Conservation (phyloP, 75 land plant species). For the Isoetes taiwanensis region DNA sequence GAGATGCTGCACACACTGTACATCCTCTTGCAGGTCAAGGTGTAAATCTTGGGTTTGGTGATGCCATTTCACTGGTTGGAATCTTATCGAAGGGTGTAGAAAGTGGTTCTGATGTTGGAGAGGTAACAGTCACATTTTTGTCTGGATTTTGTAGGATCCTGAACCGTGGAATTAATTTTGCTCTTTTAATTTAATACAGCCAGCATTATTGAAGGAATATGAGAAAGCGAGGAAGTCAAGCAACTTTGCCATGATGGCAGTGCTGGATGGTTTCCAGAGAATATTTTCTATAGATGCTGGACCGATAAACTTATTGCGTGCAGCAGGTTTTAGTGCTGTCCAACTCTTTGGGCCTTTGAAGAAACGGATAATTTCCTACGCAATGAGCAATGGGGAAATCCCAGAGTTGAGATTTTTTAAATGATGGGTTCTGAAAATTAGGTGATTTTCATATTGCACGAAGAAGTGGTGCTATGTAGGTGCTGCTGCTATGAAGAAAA, state of each 20-base stretch:
- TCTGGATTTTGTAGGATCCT: background rate
- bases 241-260: conserved; percentile 79
- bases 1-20: conserved; percentile 97
- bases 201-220: conserved; percentile 54
- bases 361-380: conserved; percentile 64
- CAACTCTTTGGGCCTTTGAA: conserved; percentile 71
- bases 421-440: too few species aligned
- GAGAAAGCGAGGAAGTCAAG: conserved; percentile 64
- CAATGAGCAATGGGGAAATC: conserved; percentile 81
- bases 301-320: conserved; percentile 66
- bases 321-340: conserved; percentile 84
- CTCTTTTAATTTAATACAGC: conserved; percentile 24
- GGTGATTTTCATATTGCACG: too few species aligned
- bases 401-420: too few species aligned
- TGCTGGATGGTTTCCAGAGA: conserved; percentile 89
- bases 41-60: conserved; percentile 93
- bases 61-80: conserved; percentile 57
- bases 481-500: too few species aligned
- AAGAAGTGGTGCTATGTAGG: too few species aligned
- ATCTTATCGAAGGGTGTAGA: conserved; percentile 51
- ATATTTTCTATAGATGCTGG: conserved; percentile 72
- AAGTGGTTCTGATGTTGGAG: conserved; percentile 63
- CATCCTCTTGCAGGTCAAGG: conserved; percentile 99
- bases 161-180: background rate
- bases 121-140: conserved; percentile 36